Base-by-base conservation (phyloP, 2,329 filamentous ascomycete genomes). In the Calcarisporium arbuscula region DNA sequence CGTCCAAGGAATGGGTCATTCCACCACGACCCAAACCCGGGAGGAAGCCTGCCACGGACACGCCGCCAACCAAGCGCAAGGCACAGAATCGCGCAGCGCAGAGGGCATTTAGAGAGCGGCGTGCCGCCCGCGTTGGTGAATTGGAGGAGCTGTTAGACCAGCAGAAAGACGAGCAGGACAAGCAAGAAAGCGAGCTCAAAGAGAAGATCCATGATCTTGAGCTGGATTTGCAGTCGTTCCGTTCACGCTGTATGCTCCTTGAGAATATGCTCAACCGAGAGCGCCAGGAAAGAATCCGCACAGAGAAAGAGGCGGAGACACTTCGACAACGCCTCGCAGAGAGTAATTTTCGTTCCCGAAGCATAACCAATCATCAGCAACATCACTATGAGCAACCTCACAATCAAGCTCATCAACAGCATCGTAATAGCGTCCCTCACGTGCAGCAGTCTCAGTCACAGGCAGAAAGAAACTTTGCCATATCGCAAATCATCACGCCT, bases 41-140 rank as follows among this genome's bases (percentile, higher is more conserved):
- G 31, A 80, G 90, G 48, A 96, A 96, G 70, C 89, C 90, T 4
- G 86, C 87, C 30, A 94, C 86, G 22, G 89, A 95, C 54, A 94
- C 89, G 34, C 88, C 89, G 11, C 85, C 85, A 2, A 94, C 88
- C 28, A 94, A 94, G 65, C 79, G 92, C 46, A 94, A 95, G 67
- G 85, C 86, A 2, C 92, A 96, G 64, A 96, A 96, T 59, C 77
- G 92, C 40, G 85, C 86, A 30, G 90, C 90, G 4, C 90, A 96
- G 64, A 72, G 90, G 39, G 86, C 85, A 2, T 96, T 96, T 60
- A 76, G 90, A 21, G 88, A 95, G 61, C 74, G 90, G 38, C 77
- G 90, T 43, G 86, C 86, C 3, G 85, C 86, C 17, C 83, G 86
- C 25, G 85, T 95, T 6, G 81, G 83, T 25, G 89, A 82, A 53